Base-by-base conservation (phyloP, 306 rosid genomes). In the Vicia villosa region DNA sequence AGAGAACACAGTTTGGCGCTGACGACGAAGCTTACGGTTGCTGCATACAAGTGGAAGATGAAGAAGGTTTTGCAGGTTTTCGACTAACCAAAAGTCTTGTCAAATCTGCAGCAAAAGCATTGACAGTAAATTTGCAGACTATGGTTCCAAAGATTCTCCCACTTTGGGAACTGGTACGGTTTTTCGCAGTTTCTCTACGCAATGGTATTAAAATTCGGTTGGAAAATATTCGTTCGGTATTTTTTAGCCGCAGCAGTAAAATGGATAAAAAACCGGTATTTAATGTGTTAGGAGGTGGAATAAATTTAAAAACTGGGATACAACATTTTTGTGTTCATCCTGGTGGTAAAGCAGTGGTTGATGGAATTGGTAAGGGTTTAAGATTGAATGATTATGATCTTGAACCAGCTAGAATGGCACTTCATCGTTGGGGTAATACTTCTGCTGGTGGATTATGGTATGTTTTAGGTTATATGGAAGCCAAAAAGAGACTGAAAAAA, bases 371-470 rank as follows among this genome's bases (percentile, higher is more conserved):
- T 0, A 81, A 74, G 68, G 87, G 96, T 22, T 75, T 93, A 20
- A 84, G 72, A 13, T 67, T 88, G 1, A 82, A n/a, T 34, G 96
- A 83, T 0, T 61, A 86, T 38, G 96, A 92, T 57, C 77, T 89
- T 0, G 98, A 92, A 69, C 98, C 96, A 0, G 68, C 95, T 0
- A 82, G 96, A 69, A 88, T 86, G 98, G 87, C 96, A 0, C 96
- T 92, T 30, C 87, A 88, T 47, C 72, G 96, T 1, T 92, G 93
- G 82, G 98, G 98, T 0, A 92, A 92, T 82, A 92, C 96, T 0
- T 89, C 96, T 1, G 88, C 98, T 0, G 98, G 89, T 26, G 92
- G 98, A 0, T 82, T 89, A 11, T 92, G 98, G 98, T 92, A 92
- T 42, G 96, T 89, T 51, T 66, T 90, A 47, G 96, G 98, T 4